These are phyloP conservation scores for Glaciozyma antarctica DNA, from an alignment of 768 basidiomycete genomes.

Conservation along the genomic window DNA sequence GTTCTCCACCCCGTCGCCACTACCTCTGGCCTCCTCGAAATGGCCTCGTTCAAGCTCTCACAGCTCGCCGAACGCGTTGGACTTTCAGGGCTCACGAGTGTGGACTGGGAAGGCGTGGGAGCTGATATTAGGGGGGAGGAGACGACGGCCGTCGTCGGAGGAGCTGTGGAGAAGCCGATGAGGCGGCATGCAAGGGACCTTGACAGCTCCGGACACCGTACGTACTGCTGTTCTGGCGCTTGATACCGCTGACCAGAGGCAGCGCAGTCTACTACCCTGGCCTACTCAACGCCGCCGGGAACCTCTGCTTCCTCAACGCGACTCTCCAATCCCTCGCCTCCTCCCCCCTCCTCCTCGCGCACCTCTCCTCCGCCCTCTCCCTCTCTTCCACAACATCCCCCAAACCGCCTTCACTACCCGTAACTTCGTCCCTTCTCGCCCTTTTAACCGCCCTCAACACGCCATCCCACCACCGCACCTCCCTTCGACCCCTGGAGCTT, in stretches of 20 bases:
- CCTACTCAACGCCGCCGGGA: slow-evolving; percentile 88
- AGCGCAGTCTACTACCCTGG: slow-evolving; percentile 56
- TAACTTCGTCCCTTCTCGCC: slow-evolving; percentile 12
- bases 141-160: not conserved
- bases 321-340: slow-evolving; percentile 88
- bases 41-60: not conserved
- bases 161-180: too few species aligned
- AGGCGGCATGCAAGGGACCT: too few species aligned
- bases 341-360: slow-evolving; percentile 59
- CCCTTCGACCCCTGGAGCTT: slow-evolving; percentile 27
- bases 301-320: slow-evolving; percentile 96
- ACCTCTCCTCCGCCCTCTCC: slow-evolving; percentile 7
- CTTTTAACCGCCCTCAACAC: slow-evolving; percentile 39
- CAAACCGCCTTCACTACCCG: slow-evolving; percentile 8
- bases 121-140: not conserved
- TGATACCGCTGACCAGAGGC: not conserved
- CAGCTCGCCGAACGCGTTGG: not conserved
- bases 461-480: slow-evolving; percentile 30
- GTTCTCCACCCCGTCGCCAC: not conserved
- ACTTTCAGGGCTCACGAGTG: not conserved
- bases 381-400: not conserved
- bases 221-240: too few species aligned
- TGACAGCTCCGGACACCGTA: too few species aligned
- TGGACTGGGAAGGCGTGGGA: not conserved
- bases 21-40: not conserved